Percentiles rank a stretch among this genome's conserved stretches.
Conservation (phyloP, 1,284 basidiomycete species). For the Trametes pubescens region DNA sequence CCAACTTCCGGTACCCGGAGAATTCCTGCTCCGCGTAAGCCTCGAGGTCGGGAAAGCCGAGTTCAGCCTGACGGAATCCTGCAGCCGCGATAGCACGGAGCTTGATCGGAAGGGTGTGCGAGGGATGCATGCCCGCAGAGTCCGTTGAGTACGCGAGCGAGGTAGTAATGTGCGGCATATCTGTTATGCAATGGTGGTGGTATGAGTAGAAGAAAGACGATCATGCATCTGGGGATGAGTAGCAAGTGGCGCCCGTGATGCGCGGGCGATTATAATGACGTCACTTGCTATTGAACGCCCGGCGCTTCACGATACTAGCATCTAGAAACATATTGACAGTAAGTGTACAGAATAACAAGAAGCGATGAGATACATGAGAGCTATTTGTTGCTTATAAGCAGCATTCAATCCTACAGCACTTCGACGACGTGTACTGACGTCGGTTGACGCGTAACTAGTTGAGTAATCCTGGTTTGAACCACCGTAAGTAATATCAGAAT, state of each 20-base stretch:
- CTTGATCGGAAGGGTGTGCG: constrained; percentile 42
- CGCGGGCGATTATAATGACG: constrained; percentile 10
- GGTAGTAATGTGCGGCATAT: constrained; percentile 20
- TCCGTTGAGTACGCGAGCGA: constrained; percentile 41
- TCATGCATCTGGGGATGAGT: neutral
- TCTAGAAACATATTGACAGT: no score
- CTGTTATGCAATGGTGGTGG: neutral
- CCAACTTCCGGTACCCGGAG: constrained; percentile 37
- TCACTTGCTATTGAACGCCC: constrained; percentile 17
- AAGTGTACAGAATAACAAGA: no score
- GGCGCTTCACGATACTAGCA: neutral
- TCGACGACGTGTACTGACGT: no score
- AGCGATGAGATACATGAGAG: no score
- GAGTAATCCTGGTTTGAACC: no score
- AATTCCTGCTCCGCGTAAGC: constrained; percentile 37
- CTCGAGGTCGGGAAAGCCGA: constrained; percentile 45
- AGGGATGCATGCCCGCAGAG: constrained; percentile 46
- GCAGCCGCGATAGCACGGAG: constrained; percentile 43
- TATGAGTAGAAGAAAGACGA: neutral
- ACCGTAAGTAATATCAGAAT: no score
- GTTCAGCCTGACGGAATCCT: constrained; percentile 40
- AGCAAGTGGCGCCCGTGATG: neutral
- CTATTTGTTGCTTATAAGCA: no score
- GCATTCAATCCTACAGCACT: no score
- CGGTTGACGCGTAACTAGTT: no score